phyloP scores from a whole-genome alignment of 148 eudicot species.

The Heliamphora exappendiculata region DNA sequence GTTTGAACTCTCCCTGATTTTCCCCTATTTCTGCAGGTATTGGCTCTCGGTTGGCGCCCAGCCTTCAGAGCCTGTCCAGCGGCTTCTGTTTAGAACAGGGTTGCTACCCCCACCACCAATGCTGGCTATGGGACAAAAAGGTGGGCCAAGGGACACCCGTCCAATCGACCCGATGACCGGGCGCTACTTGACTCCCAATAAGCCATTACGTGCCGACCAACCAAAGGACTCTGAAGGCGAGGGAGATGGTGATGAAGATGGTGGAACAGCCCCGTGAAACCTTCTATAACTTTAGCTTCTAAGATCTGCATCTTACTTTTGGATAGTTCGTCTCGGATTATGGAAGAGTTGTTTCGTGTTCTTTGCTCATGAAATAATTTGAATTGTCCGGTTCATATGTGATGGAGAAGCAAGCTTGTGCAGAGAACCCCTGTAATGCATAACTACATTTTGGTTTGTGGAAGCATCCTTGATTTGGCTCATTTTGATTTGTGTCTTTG shows the following conservation, averaged over 20 bases:
- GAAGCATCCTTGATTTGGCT: neutral
- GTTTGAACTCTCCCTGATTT: neutral
- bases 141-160: slow-evolving; percentile 76
- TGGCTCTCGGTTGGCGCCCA: slow-evolving; percentile 95
- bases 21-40: slow-evolving; percentile 36
- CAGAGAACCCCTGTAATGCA: neutral
- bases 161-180: slow-evolving; percentile 76
- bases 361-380: neutral
- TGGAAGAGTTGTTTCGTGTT: neutral
- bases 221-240: slow-evolving; percentile 18
- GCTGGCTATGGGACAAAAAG: slow-evolving; percentile 88
- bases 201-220: slow-evolving; percentile 14
- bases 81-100: slow-evolving; percentile 75
- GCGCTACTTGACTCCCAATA: slow-evolving; percentile 40
- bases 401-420: neutral
- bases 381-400: no score
- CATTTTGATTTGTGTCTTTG: neutral
- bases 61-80: slow-evolving; percentile 83
- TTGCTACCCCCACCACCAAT: slow-evolving; percentile 91
- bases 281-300: neutral
- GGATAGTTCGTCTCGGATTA: neutral
- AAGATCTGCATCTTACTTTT: neutral
- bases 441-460: neutral
- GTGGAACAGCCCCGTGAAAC: slow-evolving; percentile 10
- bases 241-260: slow-evolving; percentile 24